phyloP scores from a whole-genome alignment of 257 asterid genomes.

The Apocynum venetum region DNA sequence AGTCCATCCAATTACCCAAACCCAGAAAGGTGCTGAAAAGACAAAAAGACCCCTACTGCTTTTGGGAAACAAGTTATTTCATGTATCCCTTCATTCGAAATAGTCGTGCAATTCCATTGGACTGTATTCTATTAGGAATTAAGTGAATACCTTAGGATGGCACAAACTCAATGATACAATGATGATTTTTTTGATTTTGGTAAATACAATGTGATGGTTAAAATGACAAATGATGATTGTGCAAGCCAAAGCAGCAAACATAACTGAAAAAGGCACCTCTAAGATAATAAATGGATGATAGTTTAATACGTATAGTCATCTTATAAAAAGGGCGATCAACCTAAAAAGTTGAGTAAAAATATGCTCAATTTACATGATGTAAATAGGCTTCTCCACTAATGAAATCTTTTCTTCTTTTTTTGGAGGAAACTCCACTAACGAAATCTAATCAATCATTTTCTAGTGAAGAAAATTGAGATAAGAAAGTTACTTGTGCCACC shows the following conservation, averaged over 20 bases:
- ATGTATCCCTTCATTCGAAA: not conserved
- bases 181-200: not conserved
- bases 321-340: too few species aligned
- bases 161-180: not conserved
- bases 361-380: not conserved
- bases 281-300: too few species aligned
- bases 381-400: not conserved
- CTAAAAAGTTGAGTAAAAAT: too few species aligned
- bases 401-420: too few species aligned
- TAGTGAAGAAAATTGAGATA: not conserved
- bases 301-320: too few species aligned
- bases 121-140: not conserved
- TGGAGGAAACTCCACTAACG: not conserved
- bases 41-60: not conserved
- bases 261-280: too few species aligned
- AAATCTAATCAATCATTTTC: not conserved
- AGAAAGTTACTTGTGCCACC: not conserved
- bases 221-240: not conserved
- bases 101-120: not conserved
- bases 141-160: not conserved
- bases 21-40: not conserved
- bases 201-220: not conserved
- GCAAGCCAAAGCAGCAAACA: too few species aligned
- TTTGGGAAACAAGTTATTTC: not conserved
- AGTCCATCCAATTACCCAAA: too few species aligned